A percentile compares a stretch with the other conserved stretches of the same genome.
Conservation (phyloP, 1,284 basidiomycete species). For the Peniophora sp. region DNA sequence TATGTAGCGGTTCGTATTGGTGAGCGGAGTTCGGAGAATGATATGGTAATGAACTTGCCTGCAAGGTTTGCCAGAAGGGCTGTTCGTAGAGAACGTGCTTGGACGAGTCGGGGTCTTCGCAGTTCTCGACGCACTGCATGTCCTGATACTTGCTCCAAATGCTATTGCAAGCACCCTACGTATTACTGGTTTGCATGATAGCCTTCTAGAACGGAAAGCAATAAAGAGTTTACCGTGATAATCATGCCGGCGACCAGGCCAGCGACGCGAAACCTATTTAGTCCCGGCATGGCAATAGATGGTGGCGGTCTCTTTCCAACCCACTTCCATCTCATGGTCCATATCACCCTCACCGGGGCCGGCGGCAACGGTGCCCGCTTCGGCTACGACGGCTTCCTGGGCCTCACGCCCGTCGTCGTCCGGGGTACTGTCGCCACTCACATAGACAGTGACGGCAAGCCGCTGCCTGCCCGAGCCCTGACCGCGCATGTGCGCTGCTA, state of each 20-base stretch:
- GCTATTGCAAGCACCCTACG: constrained; percentile 70
- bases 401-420: constrained; percentile 69
- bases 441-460: constrained; percentile 63
- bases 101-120: constrained; percentile 46
- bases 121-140: constrained; percentile 95
- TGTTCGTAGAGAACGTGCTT: constrained; percentile 77
- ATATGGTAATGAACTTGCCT: constrained; percentile 55
- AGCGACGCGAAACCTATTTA: constrained; percentile 31
- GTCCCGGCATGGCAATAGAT: not conserved
- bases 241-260: constrained; percentile 71
- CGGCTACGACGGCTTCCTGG: constrained; percentile 70
- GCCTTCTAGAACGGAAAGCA: no score
- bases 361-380: constrained; percentile 67
- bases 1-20: constrained; percentile 6
- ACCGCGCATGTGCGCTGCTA: constrained; percentile 69
- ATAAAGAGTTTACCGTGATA: constrained; percentile 44
- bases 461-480: constrained; percentile 53
- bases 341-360: constrained; percentile 49
- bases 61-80: constrained; percentile 89
- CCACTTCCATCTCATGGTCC: constrained; percentile 41
- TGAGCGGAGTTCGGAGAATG: no score
- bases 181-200: constrained; percentile 4
- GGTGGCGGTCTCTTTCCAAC: constrained; percentile 11
- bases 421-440: constrained; percentile 70
- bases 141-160: constrained; percentile 84